These are phyloP conservation scores for Piedraia hortae DNA, from an alignment of 2,329 filamentous ascomycete genomes.

Conservation along the genomic window DNA sequence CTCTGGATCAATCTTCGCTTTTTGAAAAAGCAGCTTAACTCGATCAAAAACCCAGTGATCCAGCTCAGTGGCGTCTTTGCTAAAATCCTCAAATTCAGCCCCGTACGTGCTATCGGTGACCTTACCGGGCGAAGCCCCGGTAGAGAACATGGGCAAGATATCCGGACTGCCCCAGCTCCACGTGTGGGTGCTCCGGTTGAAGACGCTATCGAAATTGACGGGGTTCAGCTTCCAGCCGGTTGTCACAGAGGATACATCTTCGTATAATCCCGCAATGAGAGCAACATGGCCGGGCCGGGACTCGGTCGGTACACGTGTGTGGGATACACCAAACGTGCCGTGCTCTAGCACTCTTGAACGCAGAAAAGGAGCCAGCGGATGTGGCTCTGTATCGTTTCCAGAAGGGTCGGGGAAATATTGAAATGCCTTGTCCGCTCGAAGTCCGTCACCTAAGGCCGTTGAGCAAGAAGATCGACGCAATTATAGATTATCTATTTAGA, in stretches of 20 bases:
- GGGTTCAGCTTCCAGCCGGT: constrained; percentile 98
- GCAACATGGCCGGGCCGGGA: constrained; percentile 91
- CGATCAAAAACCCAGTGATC: constrained; percentile 92
- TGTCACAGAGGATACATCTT: constrained; percentile 89
- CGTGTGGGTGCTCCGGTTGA: constrained; percentile 86
- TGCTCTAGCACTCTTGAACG: constrained; percentile 68
- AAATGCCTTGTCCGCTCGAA: constrained; percentile 94
- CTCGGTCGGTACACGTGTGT: constrained; percentile 89
- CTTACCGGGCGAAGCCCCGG: constrained; percentile 64
- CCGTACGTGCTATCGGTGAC: constrained; percentile 72
- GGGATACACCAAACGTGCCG: constrained; percentile 89
- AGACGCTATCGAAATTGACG: constrained; percentile 94
- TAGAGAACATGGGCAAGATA: constrained; percentile 89
- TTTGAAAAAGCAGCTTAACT: constrained; percentile 62
- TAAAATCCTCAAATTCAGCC: constrained; percentile 73
- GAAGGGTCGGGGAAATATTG: constrained; percentile 79
- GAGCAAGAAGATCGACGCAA: no score
- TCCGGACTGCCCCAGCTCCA: constrained; percentile 99
- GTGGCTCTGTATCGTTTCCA: constrained; percentile 28
- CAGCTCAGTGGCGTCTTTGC: constrained; percentile 48
- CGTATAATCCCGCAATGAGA: constrained; percentile 83
- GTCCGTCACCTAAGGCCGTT: constrained; percentile 39
- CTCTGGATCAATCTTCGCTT: constrained; percentile 50
- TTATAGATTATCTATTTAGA: no score
- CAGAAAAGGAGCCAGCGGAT: constrained; percentile 69